Conservation (phyloP, 83 land plant species). For the Picea mariana region DNA sequence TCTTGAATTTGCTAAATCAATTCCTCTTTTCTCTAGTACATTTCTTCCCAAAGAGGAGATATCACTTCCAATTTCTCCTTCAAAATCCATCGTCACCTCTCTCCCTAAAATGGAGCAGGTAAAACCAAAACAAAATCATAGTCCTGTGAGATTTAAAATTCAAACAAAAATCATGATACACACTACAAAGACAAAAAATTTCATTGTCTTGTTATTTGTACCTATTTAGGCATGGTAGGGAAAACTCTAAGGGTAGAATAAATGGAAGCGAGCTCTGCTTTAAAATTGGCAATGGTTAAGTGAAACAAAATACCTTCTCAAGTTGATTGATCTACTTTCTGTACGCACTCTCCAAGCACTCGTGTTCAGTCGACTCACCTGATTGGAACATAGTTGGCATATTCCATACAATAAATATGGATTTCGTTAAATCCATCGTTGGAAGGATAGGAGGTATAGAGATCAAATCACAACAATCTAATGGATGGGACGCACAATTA, state of each 20-base stretch:
- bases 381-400: too few relatives aligned
- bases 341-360: constrained; percentile 71
- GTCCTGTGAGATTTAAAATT: neutral
- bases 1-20: constrained; percentile 47
- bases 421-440: too few relatives aligned
- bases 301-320: constrained; percentile 52
- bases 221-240: too few relatives aligned
- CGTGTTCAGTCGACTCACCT: constrained; percentile 29
- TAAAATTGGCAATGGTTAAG: constrained; percentile 63
- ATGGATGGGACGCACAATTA: too few relatives aligned
- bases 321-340: constrained; percentile 75
- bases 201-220: neutral
- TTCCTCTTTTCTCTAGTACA: constrained; percentile 51
- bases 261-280: constrained; percentile 58
- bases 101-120: constrained; percentile 22
- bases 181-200: neutral
- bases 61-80: constrained; percentile 53
- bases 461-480: too few relatives aligned
- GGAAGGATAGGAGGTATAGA: too few relatives aligned
- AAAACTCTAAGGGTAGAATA: too few relatives aligned
- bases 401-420: too few relatives aligned
- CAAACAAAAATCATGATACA: neutral
- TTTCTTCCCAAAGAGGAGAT: constrained; percentile 53
- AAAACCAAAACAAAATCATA: neutral
- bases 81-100: constrained; percentile 33